A percentile compares a stretch with the other conserved stretches of the same genome.
phyloP scores from a whole-genome alignment of 352 stramenopile species.

The Phytophthora constricta region DNA sequence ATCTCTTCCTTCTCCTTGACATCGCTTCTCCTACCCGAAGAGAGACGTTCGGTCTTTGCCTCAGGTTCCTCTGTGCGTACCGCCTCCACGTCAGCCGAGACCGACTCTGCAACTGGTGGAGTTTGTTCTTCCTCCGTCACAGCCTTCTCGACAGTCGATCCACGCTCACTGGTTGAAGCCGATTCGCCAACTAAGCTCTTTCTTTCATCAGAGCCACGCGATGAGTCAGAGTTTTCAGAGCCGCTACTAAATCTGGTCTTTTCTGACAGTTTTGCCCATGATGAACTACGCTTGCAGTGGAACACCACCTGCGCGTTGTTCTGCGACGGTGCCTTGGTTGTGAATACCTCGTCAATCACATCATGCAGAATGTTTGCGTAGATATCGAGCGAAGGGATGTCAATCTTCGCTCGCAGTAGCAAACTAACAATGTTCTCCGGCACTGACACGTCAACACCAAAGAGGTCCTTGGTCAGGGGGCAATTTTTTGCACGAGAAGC shows the following conservation, averaged over 20 bases:
- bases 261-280: constrained; percentile 69
- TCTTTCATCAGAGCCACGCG: constrained; percentile 44
- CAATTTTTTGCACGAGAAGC: constrained; percentile 68
- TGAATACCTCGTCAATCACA: constrained; percentile 78
- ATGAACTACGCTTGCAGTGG: constrained; percentile 69
- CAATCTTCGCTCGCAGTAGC: constrained; percentile 64
- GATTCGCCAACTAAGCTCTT: constrained; percentile 40
- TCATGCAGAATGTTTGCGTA: constrained; percentile 83
- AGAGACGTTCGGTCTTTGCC: constrained; percentile 11
- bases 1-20: constrained; percentile 18
- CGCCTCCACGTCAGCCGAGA: constrained; percentile 13
- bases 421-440: constrained; percentile 63
- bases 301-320: constrained; percentile 78
- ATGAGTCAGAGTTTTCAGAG: constrained; percentile 40
- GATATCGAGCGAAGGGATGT: constrained; percentile 71
- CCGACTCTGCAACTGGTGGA: neutral
- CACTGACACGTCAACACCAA: constrained; percentile 56
- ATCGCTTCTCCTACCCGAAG: constrained; percentile 9
- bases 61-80: constrained; percentile 14
- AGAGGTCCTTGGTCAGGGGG: constrained; percentile 76
- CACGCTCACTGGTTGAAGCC: constrained; percentile 19
- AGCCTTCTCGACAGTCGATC: constrained; percentile 14
- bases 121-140: constrained; percentile 13
- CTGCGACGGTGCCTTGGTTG: constrained; percentile 57
- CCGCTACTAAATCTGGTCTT: constrained; percentile 47